Percentiles rank a stretch among this genome's conserved stretches.
Conservation (phyloP, 2,329 filamentous ascomycete species). For the Verticillium klebahnii region DNA sequence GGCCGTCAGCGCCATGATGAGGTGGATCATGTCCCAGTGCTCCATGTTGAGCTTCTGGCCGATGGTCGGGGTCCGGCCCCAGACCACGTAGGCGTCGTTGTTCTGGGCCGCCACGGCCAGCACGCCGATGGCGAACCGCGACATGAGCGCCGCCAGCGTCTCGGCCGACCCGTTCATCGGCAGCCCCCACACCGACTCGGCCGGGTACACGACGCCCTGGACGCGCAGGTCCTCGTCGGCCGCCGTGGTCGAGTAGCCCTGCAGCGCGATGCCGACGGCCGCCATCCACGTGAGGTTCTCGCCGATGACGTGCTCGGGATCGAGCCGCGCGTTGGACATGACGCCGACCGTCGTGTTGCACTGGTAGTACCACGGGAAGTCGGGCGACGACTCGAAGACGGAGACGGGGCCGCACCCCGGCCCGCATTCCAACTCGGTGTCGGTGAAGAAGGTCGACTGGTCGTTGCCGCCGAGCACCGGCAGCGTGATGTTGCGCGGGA, state of each 20-base stretch:
- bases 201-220: slow-evolving; percentile 36
- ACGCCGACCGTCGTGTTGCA: slow-evolving; percentile 31
- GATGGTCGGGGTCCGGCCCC: slow-evolving; percentile 23
- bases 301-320: slow-evolving; percentile 28
- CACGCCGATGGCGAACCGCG: slow-evolving; percentile 30
- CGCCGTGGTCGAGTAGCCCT: slow-evolving; percentile 27
- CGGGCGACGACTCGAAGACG: slow-evolving; percentile 31
- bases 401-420: slow-evolving; percentile 22
- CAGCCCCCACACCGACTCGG: slow-evolving; percentile 31
- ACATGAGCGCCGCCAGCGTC: slow-evolving; percentile 29
- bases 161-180: slow-evolving; percentile 22
- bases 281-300: slow-evolving; percentile 27
- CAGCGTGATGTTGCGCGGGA: slow-evolving; percentile 14
- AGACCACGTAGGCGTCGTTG: slow-evolving; percentile 19
- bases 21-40: slow-evolving; percentile 23
- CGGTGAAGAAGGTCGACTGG: slow-evolving; percentile 32
- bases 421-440: slow-evolving; percentile 17
- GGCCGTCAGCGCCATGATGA: slow-evolving; percentile 26
- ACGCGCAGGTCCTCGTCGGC: slow-evolving; percentile 15
- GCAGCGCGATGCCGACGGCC: slow-evolving; percentile 32
- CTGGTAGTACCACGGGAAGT: slow-evolving; percentile 33
- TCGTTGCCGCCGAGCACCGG: slow-evolving; percentile 22
- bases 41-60: slow-evolving; percentile 25
- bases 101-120: slow-evolving; percentile 25
- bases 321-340: slow-evolving; percentile 26